A percentile compares a stretch with the other conserved stretches of the same genome.
Evolutionary conservation across 1,139 yeast genomes (phyloP).

Genomic region (Taphrina populina): DNA sequence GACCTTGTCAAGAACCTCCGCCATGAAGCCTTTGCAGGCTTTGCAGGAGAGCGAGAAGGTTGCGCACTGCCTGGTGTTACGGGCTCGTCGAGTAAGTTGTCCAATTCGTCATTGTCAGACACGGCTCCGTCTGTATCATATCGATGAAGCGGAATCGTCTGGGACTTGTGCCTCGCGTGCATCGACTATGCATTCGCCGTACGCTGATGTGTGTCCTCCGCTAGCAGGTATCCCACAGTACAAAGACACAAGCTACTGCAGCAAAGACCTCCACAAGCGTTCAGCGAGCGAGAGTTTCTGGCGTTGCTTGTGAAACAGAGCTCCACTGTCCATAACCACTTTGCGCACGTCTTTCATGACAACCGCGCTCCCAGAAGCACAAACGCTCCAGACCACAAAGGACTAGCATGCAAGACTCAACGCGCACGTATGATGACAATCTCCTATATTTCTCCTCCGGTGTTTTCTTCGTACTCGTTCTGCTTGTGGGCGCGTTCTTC

Average conservation of each 20-base stretch:
- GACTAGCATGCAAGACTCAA: neutral
- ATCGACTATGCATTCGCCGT: conserved; percentile 1
- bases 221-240: too few relatives aligned
- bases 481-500: conserved; percentile 16
- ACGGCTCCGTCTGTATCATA: neutral
- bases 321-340: too few relatives aligned
- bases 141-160: conserved; percentile 3
- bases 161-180: conserved; percentile 3
- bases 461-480: conserved; percentile 1
- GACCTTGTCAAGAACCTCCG: neutral
- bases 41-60: neutral
- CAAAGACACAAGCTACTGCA: too few relatives aligned
- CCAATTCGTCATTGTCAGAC: conserved; percentile 7
- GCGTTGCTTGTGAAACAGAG: too few relatives aligned
- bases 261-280: too few relatives aligned
- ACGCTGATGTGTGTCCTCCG: too few relatives aligned
- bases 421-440: neutral
- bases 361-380: too few relatives aligned
- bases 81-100: neutral
- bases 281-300: too few relatives aligned
- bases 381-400: too few relatives aligned
- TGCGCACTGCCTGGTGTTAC: neutral
- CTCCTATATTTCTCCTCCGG: neutral
- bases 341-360: too few relatives aligned
- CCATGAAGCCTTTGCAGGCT: neutral